A percentile compares a stretch with the other conserved stretches of the same genome.
These are phyloP conservation scores for Alternaria incomplexa DNA, from an alignment of 2,329 filamentous ascomycete species.

Conservation along the genomic window DNA sequence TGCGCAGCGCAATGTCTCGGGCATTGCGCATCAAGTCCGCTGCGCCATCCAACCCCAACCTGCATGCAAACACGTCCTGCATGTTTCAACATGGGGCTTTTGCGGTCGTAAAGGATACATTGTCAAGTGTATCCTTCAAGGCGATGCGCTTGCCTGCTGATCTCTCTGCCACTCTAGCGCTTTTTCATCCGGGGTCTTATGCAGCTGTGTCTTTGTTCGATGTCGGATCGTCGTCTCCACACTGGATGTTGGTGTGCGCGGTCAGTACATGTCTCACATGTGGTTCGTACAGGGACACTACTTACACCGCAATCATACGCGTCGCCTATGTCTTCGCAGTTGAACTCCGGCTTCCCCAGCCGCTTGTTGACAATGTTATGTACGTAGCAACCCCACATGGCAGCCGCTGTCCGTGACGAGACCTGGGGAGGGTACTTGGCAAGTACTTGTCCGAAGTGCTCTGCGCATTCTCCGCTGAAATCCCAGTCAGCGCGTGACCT, in stretches of 20 bases:
- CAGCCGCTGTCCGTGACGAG: slow-evolving; percentile 65
- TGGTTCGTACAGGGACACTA: neutral
- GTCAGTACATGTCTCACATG: neutral
- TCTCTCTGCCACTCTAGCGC: slow-evolving; percentile 19
- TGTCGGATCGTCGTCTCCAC: slow-evolving; percentile 60
- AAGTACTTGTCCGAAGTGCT: slow-evolving; percentile 67
- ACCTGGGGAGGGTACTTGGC: slow-evolving; percentile 69
- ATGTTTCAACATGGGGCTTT: slow-evolving; percentile 7
- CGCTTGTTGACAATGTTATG: slow-evolving; percentile 71
- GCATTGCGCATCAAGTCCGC: slow-evolving; percentile 6
- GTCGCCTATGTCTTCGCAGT: slow-evolving; percentile 69
- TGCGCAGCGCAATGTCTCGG: slow-evolving; percentile 8
- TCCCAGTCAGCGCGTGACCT: slow-evolving; percentile 33
- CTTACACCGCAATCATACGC: slow-evolving; percentile 66
- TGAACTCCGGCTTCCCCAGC: slow-evolving; percentile 65
- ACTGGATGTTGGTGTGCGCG: slow-evolving; percentile 33
- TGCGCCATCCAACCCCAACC: slow-evolving; percentile 10
- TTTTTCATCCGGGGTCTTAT: slow-evolving; percentile 16
- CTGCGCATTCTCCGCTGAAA: slow-evolving; percentile 67
- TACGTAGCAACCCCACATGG: slow-evolving; percentile 70
- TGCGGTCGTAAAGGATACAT: slow-evolving; percentile 4
- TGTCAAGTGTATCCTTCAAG: slow-evolving; percentile 6
- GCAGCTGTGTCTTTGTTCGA: slow-evolving; percentile 22
- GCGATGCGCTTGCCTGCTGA: slow-evolving; percentile 15
- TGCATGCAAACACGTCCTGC: slow-evolving; percentile 9